These are phyloP conservation scores for Brassica cretica DNA, from an alignment of 345 rosid species.

Conservation along the genomic window DNA sequence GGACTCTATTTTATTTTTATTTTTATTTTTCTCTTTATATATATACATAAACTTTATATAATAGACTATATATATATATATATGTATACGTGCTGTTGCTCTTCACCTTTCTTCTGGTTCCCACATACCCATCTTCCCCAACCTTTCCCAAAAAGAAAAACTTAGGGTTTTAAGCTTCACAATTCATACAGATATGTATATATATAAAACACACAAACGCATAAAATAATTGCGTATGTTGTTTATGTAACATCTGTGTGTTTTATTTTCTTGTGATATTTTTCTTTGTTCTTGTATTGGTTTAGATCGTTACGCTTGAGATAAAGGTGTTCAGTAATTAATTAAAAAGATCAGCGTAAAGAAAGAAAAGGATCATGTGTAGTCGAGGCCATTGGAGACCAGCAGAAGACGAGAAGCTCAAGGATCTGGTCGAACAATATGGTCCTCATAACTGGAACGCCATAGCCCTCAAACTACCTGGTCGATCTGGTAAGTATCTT, in stretches of 20 bases:
- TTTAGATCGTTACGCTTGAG: neutral
- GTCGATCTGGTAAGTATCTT: slow-evolving; percentile 59
- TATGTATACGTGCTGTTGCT: slow-evolving; percentile 31
- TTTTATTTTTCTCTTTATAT: neutral
- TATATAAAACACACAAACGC: neutral
- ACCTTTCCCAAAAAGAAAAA: slow-evolving; percentile 22
- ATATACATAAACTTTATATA: neutral
- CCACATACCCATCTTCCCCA: slow-evolving; percentile 41
- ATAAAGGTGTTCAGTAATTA: neutral
- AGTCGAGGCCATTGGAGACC: slow-evolving; percentile 82
- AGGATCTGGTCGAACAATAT: slow-evolving; percentile 59
- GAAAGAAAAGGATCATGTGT: slow-evolving; percentile 47
- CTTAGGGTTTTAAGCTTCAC: slow-evolving; percentile 19
- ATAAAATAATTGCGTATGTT: neutral
- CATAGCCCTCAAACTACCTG: slow-evolving; percentile 70
- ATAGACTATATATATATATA: slow-evolving; percentile 8
- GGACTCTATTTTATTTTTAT: slow-evolving; percentile 31
- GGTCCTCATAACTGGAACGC: slow-evolving; percentile 91
- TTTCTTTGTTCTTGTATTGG: neutral
- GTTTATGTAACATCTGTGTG: slow-evolving; percentile 6
- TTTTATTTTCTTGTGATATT: neutral
- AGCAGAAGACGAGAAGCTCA: slow-evolving; percentile 69
- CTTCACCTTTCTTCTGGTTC: slow-evolving; percentile 45
- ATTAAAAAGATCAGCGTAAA: slow-evolving; percentile 5
- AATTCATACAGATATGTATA: neutral